These are phyloP conservation scores for Arachis hypogaea DNA, from an alignment of 306 rosid species.

Conservation along the genomic window DNA sequence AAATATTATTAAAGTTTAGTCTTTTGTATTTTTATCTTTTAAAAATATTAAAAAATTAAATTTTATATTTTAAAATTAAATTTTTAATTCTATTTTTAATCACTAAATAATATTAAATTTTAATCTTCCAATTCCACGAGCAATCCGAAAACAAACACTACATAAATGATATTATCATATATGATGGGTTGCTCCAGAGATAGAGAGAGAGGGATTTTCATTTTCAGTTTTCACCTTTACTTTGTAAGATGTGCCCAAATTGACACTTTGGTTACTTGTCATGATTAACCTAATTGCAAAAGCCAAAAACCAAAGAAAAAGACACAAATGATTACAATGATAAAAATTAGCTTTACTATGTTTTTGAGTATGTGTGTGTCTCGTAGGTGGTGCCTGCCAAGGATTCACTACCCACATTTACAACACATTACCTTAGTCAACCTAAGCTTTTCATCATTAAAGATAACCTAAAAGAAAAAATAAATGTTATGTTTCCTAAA, in stretches of 20 bases:
- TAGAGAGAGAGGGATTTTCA: background rate
- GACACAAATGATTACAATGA: conserved; percentile 46
- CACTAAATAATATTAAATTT: no score
- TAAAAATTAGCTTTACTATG: conserved; percentile 45
- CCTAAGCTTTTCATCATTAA: conserved; percentile 47
- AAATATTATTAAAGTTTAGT: no score
- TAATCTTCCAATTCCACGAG: no score
- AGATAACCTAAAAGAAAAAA: conserved; percentile 26
- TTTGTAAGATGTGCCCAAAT: conserved; percentile 42
- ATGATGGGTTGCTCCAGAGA: background rate
- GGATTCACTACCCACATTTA: conserved; percentile 47
- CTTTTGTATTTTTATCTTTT: no score
- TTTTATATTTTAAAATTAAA: no score
- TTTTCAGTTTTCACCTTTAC: background rate
- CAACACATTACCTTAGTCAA: conserved; percentile 46
- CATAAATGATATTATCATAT: no score
- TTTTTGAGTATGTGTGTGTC: conserved; percentile 34
- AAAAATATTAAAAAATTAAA: no score
- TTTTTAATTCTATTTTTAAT: no score
- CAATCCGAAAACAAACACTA: no score
- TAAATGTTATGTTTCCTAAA: conserved; percentile 25
- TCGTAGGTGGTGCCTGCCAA: conserved; percentile 43
- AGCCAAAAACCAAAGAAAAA: conserved; percentile 8
- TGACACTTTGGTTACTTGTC: conserved; percentile 38
- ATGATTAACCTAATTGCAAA: conserved; percentile 39